These are phyloP conservation scores for Alternaria triticina DNA, from an alignment of 2,329 filamentous ascomycete species.

Conservation along the genomic window DNA sequence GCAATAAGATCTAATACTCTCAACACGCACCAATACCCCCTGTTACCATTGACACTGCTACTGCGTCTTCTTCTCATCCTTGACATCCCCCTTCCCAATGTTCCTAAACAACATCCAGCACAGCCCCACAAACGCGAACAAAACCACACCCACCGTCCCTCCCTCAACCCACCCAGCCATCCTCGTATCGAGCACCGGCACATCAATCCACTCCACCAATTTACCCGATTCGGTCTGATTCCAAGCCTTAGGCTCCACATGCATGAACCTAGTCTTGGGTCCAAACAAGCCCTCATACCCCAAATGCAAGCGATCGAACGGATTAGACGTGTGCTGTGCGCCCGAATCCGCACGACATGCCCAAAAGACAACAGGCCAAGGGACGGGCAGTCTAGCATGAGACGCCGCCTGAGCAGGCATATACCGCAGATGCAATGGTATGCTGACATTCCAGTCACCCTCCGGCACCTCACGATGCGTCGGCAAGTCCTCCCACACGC, in stretches of 20 bases:
- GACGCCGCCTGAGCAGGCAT: constrained; percentile 56
- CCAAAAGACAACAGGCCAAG: constrained; percentile 90
- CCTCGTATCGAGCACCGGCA: constrained; percentile 52
- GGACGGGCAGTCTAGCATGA: constrained; percentile 60
- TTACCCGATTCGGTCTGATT: not conserved
- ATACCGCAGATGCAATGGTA: constrained; percentile 89
- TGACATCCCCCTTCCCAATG: constrained; percentile 1
- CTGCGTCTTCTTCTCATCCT: constrained; percentile 27
- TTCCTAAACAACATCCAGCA: constrained; percentile 49
- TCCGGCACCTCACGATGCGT: constrained; percentile 25
- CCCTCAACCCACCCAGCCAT: constrained; percentile 47
- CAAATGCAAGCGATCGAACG: constrained; percentile 84
- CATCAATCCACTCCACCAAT: constrained; percentile 44
- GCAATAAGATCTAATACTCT: not conserved
- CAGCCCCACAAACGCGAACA: constrained; percentile 54
- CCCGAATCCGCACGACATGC: constrained; percentile 74
- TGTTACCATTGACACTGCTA: constrained; percentile 6
- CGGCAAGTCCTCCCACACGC: constrained; percentile 1
- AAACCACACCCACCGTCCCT: constrained; percentile 52
- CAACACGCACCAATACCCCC: not conserved
- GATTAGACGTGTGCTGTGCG: constrained; percentile 74
- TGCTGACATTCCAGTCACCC: constrained; percentile 65
- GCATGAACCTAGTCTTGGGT: constrained; percentile 81
- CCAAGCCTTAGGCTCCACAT: constrained; percentile 53
- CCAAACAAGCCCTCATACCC: constrained; percentile 85